A percentile compares a stretch with the other conserved stretches of the same genome.
These are phyloP conservation scores for Alloascoidea hylecoeti DNA, from an alignment of 805 yeast genomes.

Conservation along the genomic window DNA sequence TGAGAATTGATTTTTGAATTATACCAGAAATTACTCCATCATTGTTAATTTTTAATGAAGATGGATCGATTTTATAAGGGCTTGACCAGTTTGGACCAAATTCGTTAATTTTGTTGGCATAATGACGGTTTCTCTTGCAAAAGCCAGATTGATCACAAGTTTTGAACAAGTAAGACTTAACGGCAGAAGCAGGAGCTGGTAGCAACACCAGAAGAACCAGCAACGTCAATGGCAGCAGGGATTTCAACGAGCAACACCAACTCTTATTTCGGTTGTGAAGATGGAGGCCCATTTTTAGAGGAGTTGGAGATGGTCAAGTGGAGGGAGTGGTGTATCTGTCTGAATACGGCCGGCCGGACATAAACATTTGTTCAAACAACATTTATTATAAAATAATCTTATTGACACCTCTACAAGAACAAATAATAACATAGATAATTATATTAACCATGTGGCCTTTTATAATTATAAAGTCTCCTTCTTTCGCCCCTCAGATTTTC, in stretches of 20 bases:
- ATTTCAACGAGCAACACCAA: not conserved
- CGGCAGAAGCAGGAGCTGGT: not conserved
- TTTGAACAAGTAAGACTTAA: slow-evolving; percentile 39
- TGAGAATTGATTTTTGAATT: slow-evolving; percentile 27
- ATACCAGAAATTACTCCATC: slow-evolving; percentile 24
- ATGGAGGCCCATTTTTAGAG: not conserved
- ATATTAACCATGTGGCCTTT: not conserved
- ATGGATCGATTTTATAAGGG: slow-evolving; percentile 26
- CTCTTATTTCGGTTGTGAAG: not conserved
- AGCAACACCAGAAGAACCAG: not conserved
- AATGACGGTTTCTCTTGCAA: slow-evolving; percentile 67
- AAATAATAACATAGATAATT: not conserved
- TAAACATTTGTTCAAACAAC: not conserved
- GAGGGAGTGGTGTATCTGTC: not conserved
- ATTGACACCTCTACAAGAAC: not conserved
- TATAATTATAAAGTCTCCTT: not conserved
- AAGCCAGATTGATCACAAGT: slow-evolving; percentile 73
- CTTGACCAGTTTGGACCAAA: slow-evolving; percentile 15
- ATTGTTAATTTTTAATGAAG: slow-evolving; percentile 16
- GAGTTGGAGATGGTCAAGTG: not conserved
- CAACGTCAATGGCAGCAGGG: not conserved
- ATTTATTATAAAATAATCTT: not conserved
- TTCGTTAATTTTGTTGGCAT: slow-evolving; percentile 27
- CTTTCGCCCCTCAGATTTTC: no score
- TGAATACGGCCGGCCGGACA: not conserved